phyloP scores from a whole-genome alignment of 1,284 basidiomycete genomes.

The Cutaneotrichosporon dermatis region DNA sequence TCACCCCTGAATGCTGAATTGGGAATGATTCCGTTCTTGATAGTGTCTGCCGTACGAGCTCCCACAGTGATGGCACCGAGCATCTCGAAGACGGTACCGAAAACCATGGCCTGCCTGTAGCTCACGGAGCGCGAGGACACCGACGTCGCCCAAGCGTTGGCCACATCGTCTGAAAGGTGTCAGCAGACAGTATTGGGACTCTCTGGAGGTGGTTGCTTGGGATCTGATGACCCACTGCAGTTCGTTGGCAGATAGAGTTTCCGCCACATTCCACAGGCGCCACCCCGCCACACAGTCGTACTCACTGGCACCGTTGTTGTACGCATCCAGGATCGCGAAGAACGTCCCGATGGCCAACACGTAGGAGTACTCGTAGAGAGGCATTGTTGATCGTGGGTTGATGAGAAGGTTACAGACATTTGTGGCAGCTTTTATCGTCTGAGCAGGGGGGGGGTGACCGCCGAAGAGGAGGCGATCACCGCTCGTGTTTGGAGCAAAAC shows the following conservation, averaged over 20 bases:
- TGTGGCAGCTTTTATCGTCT: no score
- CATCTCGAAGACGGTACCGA: constrained; percentile 53
- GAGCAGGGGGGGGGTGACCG: no score
- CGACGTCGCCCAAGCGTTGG: constrained; percentile 52
- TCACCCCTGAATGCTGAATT: constrained; percentile 49
- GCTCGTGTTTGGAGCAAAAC: no score
- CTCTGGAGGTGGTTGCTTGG: no score
- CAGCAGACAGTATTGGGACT: no score
- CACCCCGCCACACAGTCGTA: not conserved
- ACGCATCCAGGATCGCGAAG: constrained; percentile 52
- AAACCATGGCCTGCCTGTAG: constrained; percentile 50
- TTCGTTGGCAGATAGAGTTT: no score
- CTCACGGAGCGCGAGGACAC: constrained; percentile 52
- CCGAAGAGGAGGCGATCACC: no score
- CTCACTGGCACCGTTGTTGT: constrained; percentile 50
- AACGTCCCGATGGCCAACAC: constrained; percentile 51
- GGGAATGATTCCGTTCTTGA: constrained; percentile 53
- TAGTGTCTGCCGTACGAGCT: constrained; percentile 50
- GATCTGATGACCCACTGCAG: no score
- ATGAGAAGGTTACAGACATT: no score
- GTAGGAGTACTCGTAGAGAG: constrained; percentile 47
- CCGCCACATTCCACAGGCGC: no score
- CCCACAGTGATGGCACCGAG: constrained; percentile 50
- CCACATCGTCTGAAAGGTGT: constrained; percentile 37
- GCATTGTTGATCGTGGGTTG: not conserved